Base-by-base conservation (phyloP, 148 eudicot genomes). In the Arbutus unedo region DNA sequence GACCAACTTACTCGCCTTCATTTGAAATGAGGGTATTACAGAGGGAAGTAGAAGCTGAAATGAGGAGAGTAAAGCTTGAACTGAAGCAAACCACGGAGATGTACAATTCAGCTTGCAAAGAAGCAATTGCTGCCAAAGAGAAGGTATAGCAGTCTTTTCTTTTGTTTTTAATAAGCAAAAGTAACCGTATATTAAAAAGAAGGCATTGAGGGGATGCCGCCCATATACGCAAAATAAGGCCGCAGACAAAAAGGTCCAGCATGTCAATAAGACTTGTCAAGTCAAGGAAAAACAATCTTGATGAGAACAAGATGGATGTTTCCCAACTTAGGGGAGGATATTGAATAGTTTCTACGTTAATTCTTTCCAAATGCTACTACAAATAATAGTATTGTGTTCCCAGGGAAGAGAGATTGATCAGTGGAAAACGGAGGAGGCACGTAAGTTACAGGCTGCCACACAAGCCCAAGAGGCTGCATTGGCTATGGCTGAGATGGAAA, bases 41-140 rank as follows among this genome's bases (percentile, higher is more conserved):
- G 93, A 85, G 79, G 62, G 98, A 90, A 13, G 18, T 88, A 44
- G 98, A 91, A 82, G 89, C 79, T 25, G 97, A 91, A 84, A 85
- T 95, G 84, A 83, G 57, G 59, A 92, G 88, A 85, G 64, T 93
- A 84, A 93, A 59, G 81, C 85, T 56, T 4, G 91, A 92, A 49
- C 49, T 89, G 82, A 89, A 88, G 89, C 90, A 87, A 85, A 88
- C 90, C 72, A 88, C 87, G 93, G 88, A 84, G 5, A 82, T 87
- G 89, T 92, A 89, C 86, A 82, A 87, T 70, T 76, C 83, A 21
- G 89, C 91, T 45, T 78, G 85, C 80, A 78, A 87, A 51, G 94
- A 92, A 88, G 85, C 89, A 76, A 31, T 16, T 7, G 44, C 70
- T 48, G 88, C 93, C 2, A 90, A 85, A 78, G 80, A 85, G 47